These are phyloP conservation scores for Xylaria sp. DNA, from an alignment of 2,329 filamentous ascomycete species.

Conservation along the genomic window DNA sequence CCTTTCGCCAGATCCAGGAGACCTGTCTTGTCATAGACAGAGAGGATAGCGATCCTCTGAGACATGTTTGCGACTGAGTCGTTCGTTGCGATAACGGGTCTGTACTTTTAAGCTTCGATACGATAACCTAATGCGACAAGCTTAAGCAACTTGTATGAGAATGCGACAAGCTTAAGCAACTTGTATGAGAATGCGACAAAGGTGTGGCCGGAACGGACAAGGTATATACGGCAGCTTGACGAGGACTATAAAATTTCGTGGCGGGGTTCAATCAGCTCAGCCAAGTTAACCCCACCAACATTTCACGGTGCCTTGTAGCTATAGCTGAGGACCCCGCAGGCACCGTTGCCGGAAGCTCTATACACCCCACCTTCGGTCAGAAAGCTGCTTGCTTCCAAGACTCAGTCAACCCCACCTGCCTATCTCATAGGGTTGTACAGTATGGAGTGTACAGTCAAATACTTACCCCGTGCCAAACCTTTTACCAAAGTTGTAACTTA, in stretches of 20 bases:
- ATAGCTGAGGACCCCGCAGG: conserved; percentile 21
- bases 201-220: not conserved
- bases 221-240: conserved; percentile 7
- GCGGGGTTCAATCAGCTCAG: conserved; percentile 29
- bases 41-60: conserved; percentile 85
- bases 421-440: no score
- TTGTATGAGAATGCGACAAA: conserved; percentile 1
- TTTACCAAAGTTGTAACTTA: not conserved
- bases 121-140: not conserved
- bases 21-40: conserved; percentile 98
- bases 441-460: no score
- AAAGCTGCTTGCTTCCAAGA: not conserved
- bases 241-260: conserved; percentile 35
- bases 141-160: conserved; percentile 1
- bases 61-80: conserved; percentile 47
- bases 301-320: conserved; percentile 16
- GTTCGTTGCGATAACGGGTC: conserved; percentile 4
- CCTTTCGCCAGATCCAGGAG: conserved; percentile 92
- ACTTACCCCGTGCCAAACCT: not conserved
- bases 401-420: conserved; percentile 23
- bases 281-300: conserved; percentile 34
- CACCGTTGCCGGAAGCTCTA: conserved; percentile 33
- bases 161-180: not conserved
- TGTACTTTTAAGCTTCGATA: not conserved
- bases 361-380: not conserved